phyloP scores from a whole-genome alignment of 106 monocot genomes.

The Hemerocallis citrina region DNA sequence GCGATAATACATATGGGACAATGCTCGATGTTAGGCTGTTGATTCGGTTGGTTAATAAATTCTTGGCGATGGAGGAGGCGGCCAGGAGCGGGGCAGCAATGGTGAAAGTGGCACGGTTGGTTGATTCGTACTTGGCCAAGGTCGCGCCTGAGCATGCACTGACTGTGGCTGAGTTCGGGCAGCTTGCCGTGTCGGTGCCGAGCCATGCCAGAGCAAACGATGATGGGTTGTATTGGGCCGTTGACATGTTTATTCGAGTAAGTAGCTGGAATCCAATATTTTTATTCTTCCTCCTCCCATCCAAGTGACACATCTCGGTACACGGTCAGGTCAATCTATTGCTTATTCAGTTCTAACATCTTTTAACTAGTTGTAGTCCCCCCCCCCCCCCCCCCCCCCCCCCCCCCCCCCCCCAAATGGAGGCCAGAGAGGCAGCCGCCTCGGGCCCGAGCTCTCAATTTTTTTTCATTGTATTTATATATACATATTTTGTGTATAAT shows the following conservation, averaged over 20 bases:
- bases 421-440: too few relatives aligned
- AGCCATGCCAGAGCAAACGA: constrained; percentile 52
- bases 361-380: too few relatives aligned
- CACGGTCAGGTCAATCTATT: too few relatives aligned
- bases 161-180: constrained; percentile 40
- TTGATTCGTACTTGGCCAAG: constrained; percentile 66
- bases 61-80: neutral
- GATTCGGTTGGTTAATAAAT: constrained; percentile 43
- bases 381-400: too few relatives aligned
- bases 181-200: constrained; percentile 49
- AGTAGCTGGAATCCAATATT: neutral
- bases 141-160: constrained; percentile 55
- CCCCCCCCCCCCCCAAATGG: too few relatives aligned
- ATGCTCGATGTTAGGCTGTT: constrained; percentile 53
- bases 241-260: constrained; percentile 72
- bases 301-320: too few relatives aligned
- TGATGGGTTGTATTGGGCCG: constrained; percentile 64
- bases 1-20: constrained; percentile 55
- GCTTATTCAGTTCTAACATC: too few relatives aligned
- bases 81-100: constrained; percentile 28
- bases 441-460: too few relatives aligned
- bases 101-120: constrained; percentile 52
- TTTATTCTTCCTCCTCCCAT: too few relatives aligned
- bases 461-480: too few relatives aligned
- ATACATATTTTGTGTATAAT: too few relatives aligned